Base-by-base conservation (phyloP, 768 basidiomycete genomes). In the Termitomyces sp. region DNA sequence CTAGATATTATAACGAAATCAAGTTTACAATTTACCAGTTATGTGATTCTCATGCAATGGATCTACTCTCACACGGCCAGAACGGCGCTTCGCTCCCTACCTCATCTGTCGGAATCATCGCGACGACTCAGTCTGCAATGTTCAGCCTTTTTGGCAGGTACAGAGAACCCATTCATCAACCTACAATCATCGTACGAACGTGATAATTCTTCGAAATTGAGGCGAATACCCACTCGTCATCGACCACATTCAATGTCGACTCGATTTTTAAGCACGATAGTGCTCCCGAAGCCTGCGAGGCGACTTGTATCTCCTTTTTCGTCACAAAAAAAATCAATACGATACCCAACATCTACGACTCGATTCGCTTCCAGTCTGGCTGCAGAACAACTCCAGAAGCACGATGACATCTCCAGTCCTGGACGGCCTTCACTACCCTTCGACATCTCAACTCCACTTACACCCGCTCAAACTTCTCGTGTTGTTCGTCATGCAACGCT, bases 31-130 rank as follows among this genome's bases (percentile, higher is more conserved):
- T 41, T 33, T 41, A 18, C 20, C 60, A 82, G 85, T 78, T 67
- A 87, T 87, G 85, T 81, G 68, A 81, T 68, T 72, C 81, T 77
- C 82, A 89, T 89, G 88, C 85, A 77, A 88, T 87, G 86, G 79
- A 80, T 74, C 72, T 81, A 78, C 81, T 78, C 76, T 63, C 76
- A 72, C 66, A 71, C 78, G 69, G 78, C 82, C 78, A 83, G 75
- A 70, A 71, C 74, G 69, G 63, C 75, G 49, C 55, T 73, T 52
- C 67, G 65, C 38, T 63, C 57, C 23, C 41, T 56, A 44, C 26
- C 40, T 38, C 50, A 48, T 56, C 38, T 43, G 33, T 38, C 49
- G 46, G 20, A 51, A 30, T n/a, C 9, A 18, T 32, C 53, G 28
- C 53, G 28, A 18, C 51, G 14, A 53, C 28, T 54, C 41, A n/a